Evolutionary conservation across 768 basidiomycete species (phyloP), one percentile per base, ranked within the genome.

Genomic region (Strobilomyces dryophilus): DNA sequence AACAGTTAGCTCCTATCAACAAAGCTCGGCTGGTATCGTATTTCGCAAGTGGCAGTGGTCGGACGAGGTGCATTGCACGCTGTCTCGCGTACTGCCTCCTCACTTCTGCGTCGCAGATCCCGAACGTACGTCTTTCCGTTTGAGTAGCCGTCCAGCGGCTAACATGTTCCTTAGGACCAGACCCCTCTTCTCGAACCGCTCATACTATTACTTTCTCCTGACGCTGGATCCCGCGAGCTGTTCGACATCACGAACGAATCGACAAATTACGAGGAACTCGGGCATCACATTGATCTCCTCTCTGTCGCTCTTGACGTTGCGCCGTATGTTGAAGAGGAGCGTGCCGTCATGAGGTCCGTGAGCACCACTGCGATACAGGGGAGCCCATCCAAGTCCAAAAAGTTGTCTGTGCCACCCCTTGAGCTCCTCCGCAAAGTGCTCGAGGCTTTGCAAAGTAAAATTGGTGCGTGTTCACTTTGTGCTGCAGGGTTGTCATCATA

Each of bases 191-290:
- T 91, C 8, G 51, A 66, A n/a, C 73, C 75, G 3, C 58, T 87
- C 9, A 64, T 82, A 20, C 63, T 73, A 8, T 64, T 80, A n/a
- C 71, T 92, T 49, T 73, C 78, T 3, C 73, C 75, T 18, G 66
- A 74, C 2, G 60, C 70, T 31, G 74, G 74, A 52, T 65, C 71
- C 47, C 34, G 56, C 36, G 77, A 75, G 24, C 68, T 79, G 42
- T 84, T 90, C 55, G 76, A 81, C 21, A 61, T 85, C 36, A 56
- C 78, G 24, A 75, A 78, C 12, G 74, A 78, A 18, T 82, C 50
- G n/a, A 72, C 78, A 4, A 80, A 88, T 66, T 90, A 83, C 52
- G 77, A 82, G 32, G 77, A 79, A 35, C 73, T 92, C 63, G 69
- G 74, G 6, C 76, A 77, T 62, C 72, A 81, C 55, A 71, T 84